Evolutionary conservation across 768 basidiomycete species (phyloP), one percentile per base, ranked within the genome.

Genomic region (Termitomyces sp.): DNA sequence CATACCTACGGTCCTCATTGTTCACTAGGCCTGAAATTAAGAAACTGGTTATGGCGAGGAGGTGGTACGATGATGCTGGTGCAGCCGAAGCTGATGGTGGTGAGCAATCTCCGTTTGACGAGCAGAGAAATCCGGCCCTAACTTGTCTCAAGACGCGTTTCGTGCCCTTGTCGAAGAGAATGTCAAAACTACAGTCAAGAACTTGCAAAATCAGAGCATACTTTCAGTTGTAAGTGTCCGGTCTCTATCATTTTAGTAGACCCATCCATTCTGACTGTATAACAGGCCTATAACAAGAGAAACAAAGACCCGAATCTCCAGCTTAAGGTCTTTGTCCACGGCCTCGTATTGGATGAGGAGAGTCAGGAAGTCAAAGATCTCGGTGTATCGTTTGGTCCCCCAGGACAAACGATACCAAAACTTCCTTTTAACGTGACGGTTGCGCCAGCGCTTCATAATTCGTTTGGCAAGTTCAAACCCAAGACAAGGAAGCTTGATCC

Each of bases 321-420:
- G 22, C 49, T 71, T 42, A 69, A 72, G 18, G 59, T 82, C 32
- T 77, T 69, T 59, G 81, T 86, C 1, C 83, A 86, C 52, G 85
- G 84, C 33, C 82, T 82, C 68, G 79, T 87, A 3, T 81, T 82
- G 49, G 77, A 85, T 47, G 76, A 85, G 59, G 73, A 72, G 45
- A 79, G 69, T 34, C 84, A 83, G 2, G 67, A 74, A 27, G 71
- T 87, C 36, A 69, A 73, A 57, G 80, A 86, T 61, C 69, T 86
- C 44, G 65, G 73, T 5, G 65, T 83, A 43, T 77, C 79, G 22
- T 72, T 69, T 53, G 76, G 75, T 13, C 75, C 76, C 47, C 73
- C 71, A 32, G 75, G 73, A 26, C 68, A 71, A 56, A 47, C 58
- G 30, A 67, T 77, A 52, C 73, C 72, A 0, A 62, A 66, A 32